Evolutionary conservation across 2,329 filamentous ascomycete species (phyloP).

Genomic region (Verticillium albo-atrum): DNA sequence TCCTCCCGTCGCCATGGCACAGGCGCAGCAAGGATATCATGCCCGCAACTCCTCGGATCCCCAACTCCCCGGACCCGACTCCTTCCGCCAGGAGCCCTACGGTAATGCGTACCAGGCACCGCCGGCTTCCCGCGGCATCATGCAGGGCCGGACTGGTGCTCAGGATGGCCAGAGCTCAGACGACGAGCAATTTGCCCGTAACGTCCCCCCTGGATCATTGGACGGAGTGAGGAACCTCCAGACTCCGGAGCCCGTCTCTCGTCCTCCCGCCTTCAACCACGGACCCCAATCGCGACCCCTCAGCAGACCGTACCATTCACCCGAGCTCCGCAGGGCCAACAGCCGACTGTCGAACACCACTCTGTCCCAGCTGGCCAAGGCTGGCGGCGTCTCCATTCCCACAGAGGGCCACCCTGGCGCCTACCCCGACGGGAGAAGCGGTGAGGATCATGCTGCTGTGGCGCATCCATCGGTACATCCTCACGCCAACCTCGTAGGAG

Average conservation of each 20-base stretch:
- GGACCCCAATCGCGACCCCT: conserved; percentile 65
- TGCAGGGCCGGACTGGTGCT: conserved; percentile 39
- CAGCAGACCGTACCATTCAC: conserved; percentile 66
- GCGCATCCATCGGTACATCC: conserved; percentile 37
- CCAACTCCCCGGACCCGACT: conserved; percentile 19
- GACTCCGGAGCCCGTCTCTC: conserved; percentile 71
- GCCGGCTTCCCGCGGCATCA: conserved; percentile 31
- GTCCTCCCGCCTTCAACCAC: conserved; percentile 77
- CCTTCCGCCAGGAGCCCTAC: conserved; percentile 21
- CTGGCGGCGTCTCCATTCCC: conserved; percentile 49
- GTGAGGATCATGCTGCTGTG: conserved; percentile 24
- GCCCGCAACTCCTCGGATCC: conserved; percentile 40
- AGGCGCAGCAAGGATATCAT: conserved; percentile 5
- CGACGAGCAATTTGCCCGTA: conserved; percentile 40
- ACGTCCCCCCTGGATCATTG: conserved; percentile 44
- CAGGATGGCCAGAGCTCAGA: conserved; percentile 54
- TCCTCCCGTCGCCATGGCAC: conserved; percentile 26
- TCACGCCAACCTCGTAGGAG: conserved; percentile 45
- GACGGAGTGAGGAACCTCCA: conserved; percentile 51
- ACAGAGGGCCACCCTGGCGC: conserved; percentile 26
- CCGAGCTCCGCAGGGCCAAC: conserved; percentile 75
- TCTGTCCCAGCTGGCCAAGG: conserved; percentile 72
- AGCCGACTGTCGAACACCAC: conserved; percentile 81
- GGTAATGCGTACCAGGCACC: conserved; percentile 26
- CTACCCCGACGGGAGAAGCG: conserved; percentile 19